phyloP scores from a whole-genome alignment of 306 rosid genomes.

The Oxytropis ochrocephala region DNA sequence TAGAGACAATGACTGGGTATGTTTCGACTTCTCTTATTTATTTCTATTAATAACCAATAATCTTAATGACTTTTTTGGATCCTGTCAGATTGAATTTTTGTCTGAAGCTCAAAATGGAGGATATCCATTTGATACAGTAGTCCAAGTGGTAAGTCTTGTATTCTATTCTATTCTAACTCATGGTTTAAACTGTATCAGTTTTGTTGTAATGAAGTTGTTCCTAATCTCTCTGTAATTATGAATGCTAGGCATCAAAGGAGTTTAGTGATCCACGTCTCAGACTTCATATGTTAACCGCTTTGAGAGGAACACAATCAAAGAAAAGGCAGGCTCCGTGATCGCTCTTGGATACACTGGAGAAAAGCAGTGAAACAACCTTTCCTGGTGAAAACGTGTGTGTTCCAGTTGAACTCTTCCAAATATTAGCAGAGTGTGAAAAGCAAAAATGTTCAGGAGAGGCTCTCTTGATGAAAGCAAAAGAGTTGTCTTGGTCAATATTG shows the following conservation, averaged over 20 bases:
- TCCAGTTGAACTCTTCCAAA: conserved; percentile 86
- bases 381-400: conserved; percentile 52
- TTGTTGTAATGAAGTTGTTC: background rate
- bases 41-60: conserved; percentile 10
- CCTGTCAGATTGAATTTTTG: conserved; percentile 77
- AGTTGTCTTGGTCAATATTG: conserved; percentile 90
- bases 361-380: conserved; percentile 47
- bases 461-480: conserved; percentile 83
- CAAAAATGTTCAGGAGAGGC: conserved; percentile 69
- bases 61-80: conserved; percentile 13
- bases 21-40: conserved; percentile 18
- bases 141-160: conserved; percentile 57
- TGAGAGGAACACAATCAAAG: conserved; percentile 73
- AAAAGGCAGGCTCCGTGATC: conserved; percentile 61
- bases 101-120: conserved; percentile 94
- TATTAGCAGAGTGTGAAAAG: conserved; percentile 83
- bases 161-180: background rate
- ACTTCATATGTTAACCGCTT: conserved; percentile 76
- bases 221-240: conserved; percentile 10
- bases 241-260: conserved; percentile 88
- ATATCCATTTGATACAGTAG: conserved; percentile 65
- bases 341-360: conserved; percentile 45
- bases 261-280: conserved; percentile 78
- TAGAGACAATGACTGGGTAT: conserved; percentile 94
- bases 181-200: background rate